These are phyloP conservation scores for Monosporozyma yasuniensis DNA, from an alignment of 805 yeast genomes.

Conservation along the genomic window DNA sequence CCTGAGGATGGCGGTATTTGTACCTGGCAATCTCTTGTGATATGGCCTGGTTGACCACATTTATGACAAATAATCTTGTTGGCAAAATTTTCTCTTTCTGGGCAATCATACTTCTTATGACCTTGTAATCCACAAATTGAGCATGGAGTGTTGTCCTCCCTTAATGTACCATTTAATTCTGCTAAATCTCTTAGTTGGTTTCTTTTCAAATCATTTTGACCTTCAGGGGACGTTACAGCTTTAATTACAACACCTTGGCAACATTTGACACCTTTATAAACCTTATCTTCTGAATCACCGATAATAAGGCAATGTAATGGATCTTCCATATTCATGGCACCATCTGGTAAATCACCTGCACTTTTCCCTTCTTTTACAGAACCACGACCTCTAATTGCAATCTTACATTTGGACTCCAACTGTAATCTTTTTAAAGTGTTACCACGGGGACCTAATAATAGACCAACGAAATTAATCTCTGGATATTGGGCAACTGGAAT, in stretches of 20 bases:
- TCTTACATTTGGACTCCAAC: conserved; percentile 76
- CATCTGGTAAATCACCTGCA: conserved; percentile 37
- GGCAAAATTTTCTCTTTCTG: conserved; percentile 40
- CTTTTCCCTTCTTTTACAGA: conserved; percentile 88
- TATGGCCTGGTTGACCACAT: conserved; percentile 82
- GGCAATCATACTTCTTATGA: conserved; percentile 60
- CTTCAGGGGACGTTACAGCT: conserved; percentile 85
- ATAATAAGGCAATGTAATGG: conserved; percentile 83
- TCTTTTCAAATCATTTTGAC: conserved; percentile 84
- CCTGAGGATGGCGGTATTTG: not conserved
- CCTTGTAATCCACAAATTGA: conserved; percentile 58
- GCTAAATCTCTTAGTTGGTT: conserved; percentile 90
- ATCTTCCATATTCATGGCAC: conserved; percentile 56
- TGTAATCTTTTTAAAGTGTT: conserved; percentile 75
- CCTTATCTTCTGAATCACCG: conserved; percentile 70
- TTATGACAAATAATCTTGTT: conserved; percentile 56
- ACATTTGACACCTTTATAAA: conserved; percentile 63
- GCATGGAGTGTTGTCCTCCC: conserved; percentile 68
- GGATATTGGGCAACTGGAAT: conserved; percentile 85
- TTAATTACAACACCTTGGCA: conserved; percentile 70
- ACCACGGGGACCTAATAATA: conserved; percentile 91
- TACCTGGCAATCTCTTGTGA: conserved; percentile 69
- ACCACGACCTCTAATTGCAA: conserved; percentile 91
- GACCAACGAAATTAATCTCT: conserved; percentile 85
- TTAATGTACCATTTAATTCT: conserved; percentile 82